Evolutionary conservation across 176 grass and related monocot genomes (phyloP).

Genomic region (Hordeum marinum): DNA sequence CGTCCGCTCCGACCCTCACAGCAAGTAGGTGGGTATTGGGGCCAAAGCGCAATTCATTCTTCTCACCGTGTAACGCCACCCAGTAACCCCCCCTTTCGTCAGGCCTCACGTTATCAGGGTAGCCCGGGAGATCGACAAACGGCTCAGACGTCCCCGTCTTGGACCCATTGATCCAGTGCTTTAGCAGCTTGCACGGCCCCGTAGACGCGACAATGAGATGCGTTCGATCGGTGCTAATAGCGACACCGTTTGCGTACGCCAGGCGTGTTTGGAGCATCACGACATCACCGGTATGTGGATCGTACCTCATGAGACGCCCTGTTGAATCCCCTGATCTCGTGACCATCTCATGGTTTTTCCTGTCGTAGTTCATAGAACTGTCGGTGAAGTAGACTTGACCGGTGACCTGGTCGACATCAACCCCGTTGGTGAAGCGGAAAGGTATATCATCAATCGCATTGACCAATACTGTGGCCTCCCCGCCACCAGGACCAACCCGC

Average conservation of each 20-base stretch:
- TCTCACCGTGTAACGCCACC: too few species aligned
- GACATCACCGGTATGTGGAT: not conserved
- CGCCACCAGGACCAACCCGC: slow-evolving; percentile 25
- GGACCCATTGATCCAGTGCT: not conserved
- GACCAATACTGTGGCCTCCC: slow-evolving; percentile 29
- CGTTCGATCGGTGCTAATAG: not conserved
- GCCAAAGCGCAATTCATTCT: too few species aligned
- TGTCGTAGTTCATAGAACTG: not conserved
- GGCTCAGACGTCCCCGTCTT: too few species aligned
- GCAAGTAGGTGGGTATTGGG: too few species aligned
- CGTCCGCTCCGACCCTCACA: too few species aligned
- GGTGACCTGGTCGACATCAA: not conserved
- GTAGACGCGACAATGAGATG: not conserved
- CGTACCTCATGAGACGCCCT: not conserved
- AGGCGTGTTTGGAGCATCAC: not conserved
- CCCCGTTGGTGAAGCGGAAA: not conserved
- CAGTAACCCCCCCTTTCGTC: too few species aligned
- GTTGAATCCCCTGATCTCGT: not conserved
- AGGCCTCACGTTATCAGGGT: too few species aligned
- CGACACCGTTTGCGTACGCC: not conserved
- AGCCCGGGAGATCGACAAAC: too few species aligned
- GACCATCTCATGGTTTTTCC: not conserved
- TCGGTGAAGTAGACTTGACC: not conserved
- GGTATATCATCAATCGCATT: not conserved
- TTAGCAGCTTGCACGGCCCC: not conserved